Evolutionary conservation across 352 stramenopile species (phyloP).

Genomic region (Phytophthora pseudosyringae): DNA sequence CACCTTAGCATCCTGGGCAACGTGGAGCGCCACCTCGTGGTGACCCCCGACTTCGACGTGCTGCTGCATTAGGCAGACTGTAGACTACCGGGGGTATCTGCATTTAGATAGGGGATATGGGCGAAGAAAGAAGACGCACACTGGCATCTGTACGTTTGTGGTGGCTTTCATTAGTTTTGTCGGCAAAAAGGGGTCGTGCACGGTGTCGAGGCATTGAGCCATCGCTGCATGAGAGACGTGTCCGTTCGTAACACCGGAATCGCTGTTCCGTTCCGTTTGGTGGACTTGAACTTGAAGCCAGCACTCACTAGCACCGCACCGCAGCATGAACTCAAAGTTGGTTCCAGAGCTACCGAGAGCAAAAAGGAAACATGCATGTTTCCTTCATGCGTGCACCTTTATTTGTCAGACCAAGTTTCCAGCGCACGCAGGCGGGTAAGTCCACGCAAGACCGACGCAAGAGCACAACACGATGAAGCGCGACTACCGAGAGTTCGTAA

Average conservation of each 20-base stretch:
- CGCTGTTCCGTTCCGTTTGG: slow-evolving; percentile 28
- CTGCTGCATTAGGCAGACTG: slow-evolving; percentile 62
- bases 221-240: background rate
- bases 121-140: slow-evolving; percentile 14
- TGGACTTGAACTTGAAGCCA: slow-evolving; percentile 27
- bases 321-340: background rate
- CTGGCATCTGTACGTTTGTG: background rate
- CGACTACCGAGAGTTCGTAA: slow-evolving; percentile 7
- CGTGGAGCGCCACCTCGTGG: slow-evolving; percentile 80
- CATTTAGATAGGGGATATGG: slow-evolving; percentile 5
- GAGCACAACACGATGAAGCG: slow-evolving; percentile 1
- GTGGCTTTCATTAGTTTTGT: too few species aligned
- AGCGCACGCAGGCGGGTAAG: too few species aligned
- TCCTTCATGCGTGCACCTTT: too few species aligned
- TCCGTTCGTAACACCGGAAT: slow-evolving; percentile 16
- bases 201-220: too few species aligned
- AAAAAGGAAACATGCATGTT: too few species aligned
- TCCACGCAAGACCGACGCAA: background rate
- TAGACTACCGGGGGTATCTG: slow-evolving; percentile 3
- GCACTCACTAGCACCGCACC: background rate
- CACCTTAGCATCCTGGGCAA: slow-evolving; percentile 77
- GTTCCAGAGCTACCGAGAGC: too few species aligned
- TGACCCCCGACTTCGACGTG: slow-evolving; percentile 88
- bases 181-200: too few species aligned
- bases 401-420: too few species aligned